Evolutionary conservation across 208 protist genomes (phyloP), one percentile per base, ranked within the genome.

Genomic region (Trichomonas tenax): DNA sequence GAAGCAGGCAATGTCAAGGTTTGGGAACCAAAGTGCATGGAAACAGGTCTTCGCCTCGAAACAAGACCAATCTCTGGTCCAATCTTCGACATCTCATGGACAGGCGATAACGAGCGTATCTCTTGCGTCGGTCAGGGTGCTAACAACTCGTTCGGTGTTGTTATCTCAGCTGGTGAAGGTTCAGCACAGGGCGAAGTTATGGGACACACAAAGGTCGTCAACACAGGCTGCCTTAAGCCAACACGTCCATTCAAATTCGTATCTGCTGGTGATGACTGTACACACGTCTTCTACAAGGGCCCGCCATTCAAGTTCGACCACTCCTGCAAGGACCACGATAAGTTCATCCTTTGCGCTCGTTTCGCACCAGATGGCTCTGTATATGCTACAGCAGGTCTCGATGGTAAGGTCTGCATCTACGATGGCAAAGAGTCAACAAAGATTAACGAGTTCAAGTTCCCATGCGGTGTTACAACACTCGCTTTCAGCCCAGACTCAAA

Each of bases 231-330:
- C 45, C 44, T 93, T 51, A 41, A 44, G 41, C 40, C 86, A 34
- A 41, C 41, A 51, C 40, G 86, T 51, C 86, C 86, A 93, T 93
- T 93, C 86, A 23, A 26, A 34, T 93, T 93, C 40, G 86, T 93
- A 58, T 49, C 86, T 34, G 86, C n/a, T 51, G 86, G 86, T 51
- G 86, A 93, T 51, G 86, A 93, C 44, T 51, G 1, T 15, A 41
- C 41, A 93, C 44, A 48, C 40, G 86, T 93, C 26, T 93, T 93
- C 44, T 93, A 93, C 86, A 93, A 93, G 31, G 86, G 86, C 14
- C 86, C 86, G 38, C 86, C 86, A 58, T 93, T 93, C 86, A 93
- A 93, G 26, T 93, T 93, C 44, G 44, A 93, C 44, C 86, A 93
- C 44, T 48, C 86, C 41, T 41, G n/a, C n/a, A 41, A 38, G 15